A percentile compares a stretch with the other conserved stretches of the same genome.
Evolutionary conservation across 1,139 yeast genomes (phyloP).

Genomic region (Blastobotrys aristatus): DNA sequence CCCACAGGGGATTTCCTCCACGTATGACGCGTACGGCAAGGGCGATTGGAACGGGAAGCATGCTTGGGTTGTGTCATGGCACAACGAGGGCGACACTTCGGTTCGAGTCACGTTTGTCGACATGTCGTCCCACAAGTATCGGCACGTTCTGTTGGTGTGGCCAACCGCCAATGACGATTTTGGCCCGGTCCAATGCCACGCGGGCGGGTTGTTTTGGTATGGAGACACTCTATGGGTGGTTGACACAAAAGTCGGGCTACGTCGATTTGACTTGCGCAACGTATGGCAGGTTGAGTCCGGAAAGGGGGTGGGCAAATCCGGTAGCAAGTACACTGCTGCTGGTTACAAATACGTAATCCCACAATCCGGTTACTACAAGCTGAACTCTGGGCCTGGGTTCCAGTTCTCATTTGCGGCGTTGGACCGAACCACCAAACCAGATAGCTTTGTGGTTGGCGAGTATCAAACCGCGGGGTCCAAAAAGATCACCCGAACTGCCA

Average conservation of each 20-base stretch:
- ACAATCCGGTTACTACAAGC: slow-evolving; percentile 13
- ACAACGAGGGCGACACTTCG: slow-evolving; percentile 2
- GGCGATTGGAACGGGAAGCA: slow-evolving; percentile 14
- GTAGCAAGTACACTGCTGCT: slow-evolving; percentile 12
- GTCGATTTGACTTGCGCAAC: slow-evolving; percentile 12
- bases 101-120: slow-evolving; percentile 13
- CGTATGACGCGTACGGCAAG: slow-evolving; percentile 13
- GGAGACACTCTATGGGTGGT: slow-evolving; percentile 14
- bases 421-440: slow-evolving; percentile 12
- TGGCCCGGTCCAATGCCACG: slow-evolving; percentile 12
- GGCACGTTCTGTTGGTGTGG: slow-evolving; percentile 12
- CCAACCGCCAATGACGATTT: slow-evolving; percentile 14
- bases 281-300: slow-evolving; percentile 12
- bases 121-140: slow-evolving; percentile 10
- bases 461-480: slow-evolving; percentile 5
- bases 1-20: slow-evolving; percentile 14
- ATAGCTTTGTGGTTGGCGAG: slow-evolving; percentile 13
- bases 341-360: slow-evolving; percentile 13
- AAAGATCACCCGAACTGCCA: slow-evolving; percentile 8
- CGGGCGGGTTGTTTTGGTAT: slow-evolving; percentile 15
- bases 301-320: slow-evolving; percentile 11
- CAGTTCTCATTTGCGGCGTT: slow-evolving; percentile 6
- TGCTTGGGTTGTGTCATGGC: slow-evolving; percentile 13
- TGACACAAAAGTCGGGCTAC: slow-evolving; percentile 12
- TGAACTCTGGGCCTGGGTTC: slow-evolving; percentile 2